phyloP scores from a whole-genome alignment of 495 filamentous ascomycete genomes.

The Aspergillus sclerotioniger region DNA sequence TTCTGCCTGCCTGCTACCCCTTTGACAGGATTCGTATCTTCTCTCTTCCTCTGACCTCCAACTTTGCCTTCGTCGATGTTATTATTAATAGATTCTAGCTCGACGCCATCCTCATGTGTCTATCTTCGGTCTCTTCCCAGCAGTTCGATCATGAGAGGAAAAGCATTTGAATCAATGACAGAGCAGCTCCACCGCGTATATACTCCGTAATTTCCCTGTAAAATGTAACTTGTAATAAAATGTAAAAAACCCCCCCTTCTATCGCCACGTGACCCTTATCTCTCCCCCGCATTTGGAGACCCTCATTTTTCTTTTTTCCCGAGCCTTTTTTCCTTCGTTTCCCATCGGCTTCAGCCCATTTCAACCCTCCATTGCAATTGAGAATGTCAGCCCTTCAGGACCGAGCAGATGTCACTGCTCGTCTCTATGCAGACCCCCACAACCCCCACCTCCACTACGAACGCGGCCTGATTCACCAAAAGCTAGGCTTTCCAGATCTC shows the following conservation, averaged over 20 bases:
- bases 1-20: neutral
- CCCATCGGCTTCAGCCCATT: neutral
- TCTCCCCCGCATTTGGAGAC: slow-evolving; percentile 8
- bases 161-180: slow-evolving; percentile 1
- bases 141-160: neutral
- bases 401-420: slow-evolving; percentile 25
- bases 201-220: too few relatives aligned
- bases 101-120: neutral
- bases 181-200: too few relatives aligned
- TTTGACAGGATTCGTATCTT: slow-evolving; percentile 1
- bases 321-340: neutral
- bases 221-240: too few relatives aligned
- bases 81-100: slow-evolving; percentile 1
- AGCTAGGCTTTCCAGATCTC: slow-evolving; percentile 84
- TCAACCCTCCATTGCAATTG: neutral
- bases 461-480: slow-evolving; percentile 65
- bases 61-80: neutral
- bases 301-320: slow-evolving; percentile 6
- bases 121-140: neutral
- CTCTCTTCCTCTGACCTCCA: neutral
- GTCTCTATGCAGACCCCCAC: slow-evolving; percentile 60
- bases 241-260: too few relatives aligned
- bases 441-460: slow-evolving; percentile 73
- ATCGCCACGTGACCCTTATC: slow-evolving; percentile 18
- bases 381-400: slow-evolving; percentile 23